Conservation (phyloP, 352 stramenopile genomes). For the Phytophthora pluvialis region DNA sequence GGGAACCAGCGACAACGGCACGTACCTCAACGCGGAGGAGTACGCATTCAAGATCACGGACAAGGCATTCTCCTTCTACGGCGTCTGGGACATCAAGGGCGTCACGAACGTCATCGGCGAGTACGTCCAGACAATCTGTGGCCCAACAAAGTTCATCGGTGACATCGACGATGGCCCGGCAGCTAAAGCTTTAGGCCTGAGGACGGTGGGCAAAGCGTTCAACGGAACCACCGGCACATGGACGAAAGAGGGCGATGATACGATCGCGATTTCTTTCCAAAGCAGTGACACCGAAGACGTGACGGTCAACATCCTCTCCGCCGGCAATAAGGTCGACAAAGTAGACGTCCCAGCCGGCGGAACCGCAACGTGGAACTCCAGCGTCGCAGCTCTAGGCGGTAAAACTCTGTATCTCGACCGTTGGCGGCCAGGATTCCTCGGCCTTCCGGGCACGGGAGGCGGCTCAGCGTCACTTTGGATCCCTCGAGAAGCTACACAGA, state of each 20-base stretch:
- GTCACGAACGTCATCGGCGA: slow-evolving; percentile 33
- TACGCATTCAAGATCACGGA: slow-evolving; percentile 43
- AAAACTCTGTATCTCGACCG: slow-evolving; percentile 28
- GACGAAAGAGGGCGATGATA: slow-evolving; percentile 27
- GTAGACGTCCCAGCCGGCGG: slow-evolving; percentile 15
- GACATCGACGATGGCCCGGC: slow-evolving; percentile 8
- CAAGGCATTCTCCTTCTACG: slow-evolving; percentile 39
- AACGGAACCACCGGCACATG: slow-evolving; percentile 20
- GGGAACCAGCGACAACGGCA: slow-evolving; percentile 30
- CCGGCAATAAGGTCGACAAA: slow-evolving; percentile 19
- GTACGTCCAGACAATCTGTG: slow-evolving; percentile 23
- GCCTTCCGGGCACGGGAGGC: slow-evolving; percentile 32
- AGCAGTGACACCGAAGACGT: slow-evolving; percentile 31
- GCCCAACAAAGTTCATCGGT: slow-evolving; percentile 6
- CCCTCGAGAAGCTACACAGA: slow-evolving; percentile 1
- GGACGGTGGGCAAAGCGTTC: not conserved
- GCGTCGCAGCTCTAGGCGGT: slow-evolving; percentile 17
- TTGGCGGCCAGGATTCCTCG: slow-evolving; percentile 22
- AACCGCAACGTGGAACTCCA: slow-evolving; percentile 20
- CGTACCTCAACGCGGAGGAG: slow-evolving; percentile 25
- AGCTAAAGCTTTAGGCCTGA: slow-evolving; percentile 5
- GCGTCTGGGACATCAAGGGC: slow-evolving; percentile 43
- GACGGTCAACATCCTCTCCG: slow-evolving; percentile 35
- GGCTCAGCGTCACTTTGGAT: slow-evolving; percentile 33
- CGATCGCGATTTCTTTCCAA: slow-evolving; percentile 17